Base-by-base conservation (phyloP, 345 rosid species). In the Euphorbia tirucalli region DNA sequence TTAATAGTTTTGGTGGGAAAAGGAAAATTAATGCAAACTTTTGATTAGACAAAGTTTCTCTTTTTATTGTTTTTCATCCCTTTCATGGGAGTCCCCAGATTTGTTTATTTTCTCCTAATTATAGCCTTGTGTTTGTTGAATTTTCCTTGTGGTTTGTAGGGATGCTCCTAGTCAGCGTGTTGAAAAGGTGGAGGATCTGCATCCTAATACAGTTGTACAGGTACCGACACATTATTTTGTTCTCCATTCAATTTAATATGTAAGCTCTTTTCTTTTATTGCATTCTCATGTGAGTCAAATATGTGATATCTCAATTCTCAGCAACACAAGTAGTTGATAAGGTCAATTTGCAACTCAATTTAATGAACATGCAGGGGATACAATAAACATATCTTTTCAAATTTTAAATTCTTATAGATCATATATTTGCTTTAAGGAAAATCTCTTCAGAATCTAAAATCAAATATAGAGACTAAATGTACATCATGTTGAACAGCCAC, bases 151-250 rank as follows among this genome's bases (percentile, higher is more conserved):
- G 66, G 14, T 66, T 21, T 79, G 55, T 82, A 88, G 86, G 68
- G 82, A 74, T 41, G 30, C 77, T 87, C 52, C 74, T 48, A 72
- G 68, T 73, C 82, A 79, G 72, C 90, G 73, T 39, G 56, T 81
- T 43, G 90, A 86, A 73, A 86, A 79, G 76, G 78, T 90, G 54
- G 93, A 85, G 78, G 97, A 90, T 83, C 82, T 95, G 74, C 77
- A 56, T 57, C 89, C 93, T 50, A 77, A 84, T 80, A 83, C 81
- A 86, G 68, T 54, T 62, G 84, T 95, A 57, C 91, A 90, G 98
- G 99, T 92, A 78, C 49, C 48, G 49, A 25, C n/a, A 55, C 18
- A 41, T 48, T 58, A n/a, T 69, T 4, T 71, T 31, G 49, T 30
- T 59, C 50, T 73, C 14, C 37, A 14, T 64, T 11, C 66, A 59